These are phyloP conservation scores for Fusarium cyanostomum DNA, from an alignment of 2,329 filamentous ascomycete genomes.

Conservation along the genomic window DNA sequence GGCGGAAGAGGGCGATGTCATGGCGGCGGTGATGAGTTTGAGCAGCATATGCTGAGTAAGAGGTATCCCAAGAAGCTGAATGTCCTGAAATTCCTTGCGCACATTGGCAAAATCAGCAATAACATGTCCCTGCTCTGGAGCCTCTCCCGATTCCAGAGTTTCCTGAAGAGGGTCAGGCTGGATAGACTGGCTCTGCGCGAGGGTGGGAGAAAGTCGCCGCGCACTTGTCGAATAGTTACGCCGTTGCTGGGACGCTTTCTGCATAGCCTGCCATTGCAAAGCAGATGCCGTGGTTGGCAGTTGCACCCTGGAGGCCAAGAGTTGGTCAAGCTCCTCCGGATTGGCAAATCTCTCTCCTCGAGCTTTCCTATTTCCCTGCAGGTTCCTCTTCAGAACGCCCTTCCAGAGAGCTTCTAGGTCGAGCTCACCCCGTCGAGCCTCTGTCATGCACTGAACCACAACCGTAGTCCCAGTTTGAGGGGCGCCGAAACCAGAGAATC, in stretches of 20 bases:
- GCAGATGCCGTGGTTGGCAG: conserved; percentile 44
- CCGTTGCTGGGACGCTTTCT: conserved; percentile 48
- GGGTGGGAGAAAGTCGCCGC: conserved; percentile 32
- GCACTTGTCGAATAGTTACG: conserved; percentile 49
- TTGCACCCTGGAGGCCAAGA: conserved; percentile 48
- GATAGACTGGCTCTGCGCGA: background rate
- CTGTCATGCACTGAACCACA: conserved; percentile 67
- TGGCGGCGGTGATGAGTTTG: conserved; percentile 52
- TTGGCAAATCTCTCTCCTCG: conserved; percentile 37
- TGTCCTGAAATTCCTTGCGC: conserved; percentile 48
- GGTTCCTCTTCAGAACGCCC: conserved; percentile 50
- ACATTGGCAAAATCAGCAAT: conserved; percentile 33
- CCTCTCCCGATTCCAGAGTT: background rate
- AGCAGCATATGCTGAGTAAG: conserved; percentile 50
- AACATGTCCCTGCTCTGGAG: background rate
- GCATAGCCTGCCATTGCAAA: conserved; percentile 49
- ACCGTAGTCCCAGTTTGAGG: conserved; percentile 60
- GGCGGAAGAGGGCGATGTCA: conserved; percentile 38
- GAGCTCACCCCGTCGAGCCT: conserved; percentile 61
- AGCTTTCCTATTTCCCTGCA: conserved; percentile 46
- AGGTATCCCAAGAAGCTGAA: conserved; percentile 51
- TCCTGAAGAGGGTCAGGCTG: background rate
- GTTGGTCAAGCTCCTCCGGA: conserved; percentile 42
- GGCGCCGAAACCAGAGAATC: conserved; percentile 81
- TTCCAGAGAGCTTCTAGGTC: conserved; percentile 64